phyloP scores from a whole-genome alignment of 768 basidiomycete species.

The Hemileccinum impolitum region DNA sequence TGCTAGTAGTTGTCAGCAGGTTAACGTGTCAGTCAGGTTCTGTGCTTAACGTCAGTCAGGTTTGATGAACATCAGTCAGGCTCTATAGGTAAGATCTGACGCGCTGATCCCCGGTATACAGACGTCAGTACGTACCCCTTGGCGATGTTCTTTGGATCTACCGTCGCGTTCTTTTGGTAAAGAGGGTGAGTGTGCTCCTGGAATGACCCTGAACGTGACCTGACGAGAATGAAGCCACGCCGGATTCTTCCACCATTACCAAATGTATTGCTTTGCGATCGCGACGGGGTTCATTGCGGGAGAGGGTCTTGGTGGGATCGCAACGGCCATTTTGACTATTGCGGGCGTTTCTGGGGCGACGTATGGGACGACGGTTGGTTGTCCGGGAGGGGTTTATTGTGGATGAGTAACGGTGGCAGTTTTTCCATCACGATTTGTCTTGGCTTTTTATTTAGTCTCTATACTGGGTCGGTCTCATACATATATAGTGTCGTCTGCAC shows the following conservation, averaged over 20 bases:
- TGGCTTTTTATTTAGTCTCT: no score
- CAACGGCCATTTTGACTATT: constrained; percentile 30
- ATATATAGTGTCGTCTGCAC: no score
- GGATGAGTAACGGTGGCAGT: no score
- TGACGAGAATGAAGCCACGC: not conserved
- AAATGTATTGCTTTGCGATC: constrained; percentile 33
- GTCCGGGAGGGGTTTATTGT: constrained; percentile 28
- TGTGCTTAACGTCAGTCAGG: no score
- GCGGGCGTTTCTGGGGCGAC: constrained; percentile 24
- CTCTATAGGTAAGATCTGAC: no score
- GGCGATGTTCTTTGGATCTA: constrained; percentile 25
- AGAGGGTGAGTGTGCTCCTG: not conserved
- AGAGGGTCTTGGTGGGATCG: constrained; percentile 38
- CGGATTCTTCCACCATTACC: constrained; percentile 1
- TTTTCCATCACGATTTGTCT: no score
- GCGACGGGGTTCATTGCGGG: constrained; percentile 41
- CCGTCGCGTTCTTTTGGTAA: constrained; percentile 20
- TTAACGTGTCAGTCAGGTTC: no score
- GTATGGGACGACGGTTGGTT: constrained; percentile 29
- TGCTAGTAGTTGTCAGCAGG: no score
- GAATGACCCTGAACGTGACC: not conserved
- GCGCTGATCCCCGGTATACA: not conserved
- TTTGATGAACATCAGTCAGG: no score
- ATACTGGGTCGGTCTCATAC: no score
- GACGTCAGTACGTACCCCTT: constrained; percentile 23